These are phyloP conservation scores for Gilbertella persicaria DNA, from an alignment of 371 early-diverging fungal species.

Conservation along the genomic window DNA sequence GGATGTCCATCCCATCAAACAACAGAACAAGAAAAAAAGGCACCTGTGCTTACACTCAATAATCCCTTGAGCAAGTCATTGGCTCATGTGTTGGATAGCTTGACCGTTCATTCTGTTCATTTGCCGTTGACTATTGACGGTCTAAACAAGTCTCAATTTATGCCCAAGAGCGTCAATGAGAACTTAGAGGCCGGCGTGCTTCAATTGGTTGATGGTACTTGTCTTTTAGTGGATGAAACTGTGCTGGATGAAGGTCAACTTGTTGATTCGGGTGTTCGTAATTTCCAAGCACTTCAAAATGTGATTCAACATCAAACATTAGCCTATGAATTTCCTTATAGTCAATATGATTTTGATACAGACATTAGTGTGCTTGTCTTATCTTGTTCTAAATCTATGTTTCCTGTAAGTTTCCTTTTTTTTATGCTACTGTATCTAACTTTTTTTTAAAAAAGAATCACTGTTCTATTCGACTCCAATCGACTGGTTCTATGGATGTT, in stretches of 20 bases:
- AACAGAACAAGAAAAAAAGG: conserved; percentile 10
- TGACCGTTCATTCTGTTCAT: conserved; percentile 48
- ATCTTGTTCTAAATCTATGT: conserved; percentile 57
- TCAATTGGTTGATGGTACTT: conserved; percentile 59
- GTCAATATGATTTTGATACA: conserved; percentile 61
- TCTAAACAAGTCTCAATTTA: conserved; percentile 51
- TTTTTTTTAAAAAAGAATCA: conserved; percentile 21
- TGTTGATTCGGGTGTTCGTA: conserved; percentile 59
- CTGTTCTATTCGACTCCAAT: conserved; percentile 46
- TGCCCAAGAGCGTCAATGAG: conserved; percentile 54
- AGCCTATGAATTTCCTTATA: conserved; percentile 61
- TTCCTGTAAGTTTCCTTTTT: conserved; percentile 50
- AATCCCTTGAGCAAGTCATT: conserved; percentile 22
- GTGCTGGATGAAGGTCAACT: conserved; percentile 63
- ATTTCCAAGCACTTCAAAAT: conserved; percentile 57
- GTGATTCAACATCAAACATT: conserved; percentile 58
- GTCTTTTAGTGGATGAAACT: conserved; percentile 63
- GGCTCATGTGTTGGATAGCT: conserved; percentile 24
- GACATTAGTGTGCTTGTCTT: conserved; percentile 54
- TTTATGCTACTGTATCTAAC: too few relatives aligned
- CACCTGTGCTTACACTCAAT: conserved; percentile 3
- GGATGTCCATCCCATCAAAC: conserved; percentile 31
- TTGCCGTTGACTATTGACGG: conserved; percentile 53
- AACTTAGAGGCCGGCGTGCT: conserved; percentile 58
- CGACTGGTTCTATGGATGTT: conserved; percentile 18